These are phyloP conservation scores for Myrica gale DNA, from an alignment of 306 rosid species.

Conservation along the genomic window DNA sequence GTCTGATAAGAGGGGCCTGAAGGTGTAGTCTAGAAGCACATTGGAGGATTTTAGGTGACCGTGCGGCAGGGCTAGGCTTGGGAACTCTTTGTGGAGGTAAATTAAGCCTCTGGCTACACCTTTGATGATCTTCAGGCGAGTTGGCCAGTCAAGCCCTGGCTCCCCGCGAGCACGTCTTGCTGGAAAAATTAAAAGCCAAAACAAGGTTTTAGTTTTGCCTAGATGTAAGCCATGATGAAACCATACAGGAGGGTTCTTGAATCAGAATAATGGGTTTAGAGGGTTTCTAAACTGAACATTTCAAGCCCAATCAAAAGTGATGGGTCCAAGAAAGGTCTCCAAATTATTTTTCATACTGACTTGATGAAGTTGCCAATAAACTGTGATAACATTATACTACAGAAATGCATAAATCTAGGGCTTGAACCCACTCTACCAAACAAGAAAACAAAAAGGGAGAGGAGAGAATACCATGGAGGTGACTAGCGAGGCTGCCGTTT, in stretches of 20 bases:
- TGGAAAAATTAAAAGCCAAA: slow-evolving; percentile 18
- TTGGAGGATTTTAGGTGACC: slow-evolving; percentile 94
- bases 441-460: not conserved
- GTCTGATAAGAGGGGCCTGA: slow-evolving; percentile 54
- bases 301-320: not conserved
- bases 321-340: not conserved
- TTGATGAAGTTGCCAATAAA: not conserved
- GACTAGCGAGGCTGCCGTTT: slow-evolving; percentile 70
- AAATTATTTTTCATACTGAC: not conserved
- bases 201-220: not conserved
- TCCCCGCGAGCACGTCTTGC: slow-evolving; percentile 39
- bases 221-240: not conserved
- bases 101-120: slow-evolving; percentile 67
- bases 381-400: too few species aligned
- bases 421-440: not conserved
- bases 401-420: not conserved
- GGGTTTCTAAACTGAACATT: not conserved
- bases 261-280: too few species aligned
- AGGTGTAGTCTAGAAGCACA: slow-evolving; percentile 46
- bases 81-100: slow-evolving; percentile 58
- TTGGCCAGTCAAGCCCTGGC: slow-evolving; percentile 57
- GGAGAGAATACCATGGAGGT: slow-evolving; percentile 50
- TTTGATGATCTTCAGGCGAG: slow-evolving; percentile 68
- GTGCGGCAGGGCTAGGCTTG: slow-evolving; percentile 39
- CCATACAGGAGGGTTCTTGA: not conserved